Percentiles rank a stretch among this genome's conserved stretches.
These are phyloP conservation scores for Tolypocladium cylindrosporum DNA, from an alignment of 2,329 filamentous ascomycete genomes.

Conservation along the genomic window DNA sequence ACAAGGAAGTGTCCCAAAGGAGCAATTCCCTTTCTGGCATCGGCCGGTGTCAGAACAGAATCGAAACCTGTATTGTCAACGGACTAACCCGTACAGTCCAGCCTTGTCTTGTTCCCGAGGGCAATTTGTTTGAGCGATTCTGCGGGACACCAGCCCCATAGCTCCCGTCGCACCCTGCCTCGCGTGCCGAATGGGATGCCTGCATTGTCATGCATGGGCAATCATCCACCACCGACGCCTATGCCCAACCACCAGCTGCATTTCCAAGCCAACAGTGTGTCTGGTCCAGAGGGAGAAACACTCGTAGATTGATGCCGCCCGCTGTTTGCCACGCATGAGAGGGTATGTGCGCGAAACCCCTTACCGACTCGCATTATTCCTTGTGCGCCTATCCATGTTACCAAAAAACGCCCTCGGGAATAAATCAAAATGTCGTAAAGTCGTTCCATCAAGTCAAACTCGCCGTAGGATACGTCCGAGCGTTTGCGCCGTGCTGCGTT, in stretches of 20 bases:
- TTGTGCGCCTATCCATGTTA: not conserved
- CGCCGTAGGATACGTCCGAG: not conserved
- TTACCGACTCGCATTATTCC: not conserved
- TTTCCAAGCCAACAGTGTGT: not conserved
- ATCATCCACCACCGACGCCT: not conserved
- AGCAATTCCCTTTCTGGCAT: not conserved
- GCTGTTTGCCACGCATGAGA: not conserved
- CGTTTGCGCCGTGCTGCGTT: not conserved
- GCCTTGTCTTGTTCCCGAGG: not conserved
- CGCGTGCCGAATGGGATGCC: not conserved
- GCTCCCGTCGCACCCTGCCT: not conserved
- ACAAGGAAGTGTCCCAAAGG: not conserved
- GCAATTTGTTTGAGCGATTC: not conserved
- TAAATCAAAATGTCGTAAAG: constrained; percentile 2
- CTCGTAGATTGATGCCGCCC: not conserved
- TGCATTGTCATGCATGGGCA: not conserved
- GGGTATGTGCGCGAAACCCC: not conserved
- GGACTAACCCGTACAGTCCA: not conserved
- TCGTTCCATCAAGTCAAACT: not conserved
- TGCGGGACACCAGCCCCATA: not conserved
- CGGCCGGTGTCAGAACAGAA: not conserved
- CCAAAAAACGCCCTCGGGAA: not conserved
- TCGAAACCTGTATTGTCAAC: not conserved
- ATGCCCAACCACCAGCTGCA: not conserved
- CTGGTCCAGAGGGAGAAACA: not conserved